Base-by-base conservation (phyloP, 2,329 filamentous ascomycete species). In the Fusarium floridanum region DNA sequence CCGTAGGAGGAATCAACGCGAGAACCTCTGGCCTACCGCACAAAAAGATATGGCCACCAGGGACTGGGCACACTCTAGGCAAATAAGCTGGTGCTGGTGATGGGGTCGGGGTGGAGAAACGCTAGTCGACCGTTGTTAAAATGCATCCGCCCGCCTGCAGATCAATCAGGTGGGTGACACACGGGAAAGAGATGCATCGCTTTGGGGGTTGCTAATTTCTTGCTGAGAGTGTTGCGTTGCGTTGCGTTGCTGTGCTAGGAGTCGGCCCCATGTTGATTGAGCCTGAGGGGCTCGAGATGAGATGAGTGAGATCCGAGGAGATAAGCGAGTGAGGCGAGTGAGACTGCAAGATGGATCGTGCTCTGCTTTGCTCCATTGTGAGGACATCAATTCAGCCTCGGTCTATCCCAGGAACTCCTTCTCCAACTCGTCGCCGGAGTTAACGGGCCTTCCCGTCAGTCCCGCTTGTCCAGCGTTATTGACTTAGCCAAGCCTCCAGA, bases 91-190 rank as follows among this genome's bases (percentile, higher is more conserved):
- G 67, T 60, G 61, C 27, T 29, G 27, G 27, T 29, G 27, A 71
- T 67, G 65, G 64, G 55, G 68, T 61, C 55, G 53, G 50, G 36
- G 77, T 78, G 76, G 77, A 76, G 77, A 74, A 74, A 62, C 36
- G 36, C 69, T 66, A 45, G 63, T 71, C 64, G 66, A 64, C 73
- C 71, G 69, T 78, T 76, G 66, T 67, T 65, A 75, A 66, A 41
- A 78, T 69, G 64, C 71, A 77, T 70, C 69, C 61, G 66, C 61
- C 65, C 68, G 61, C 39, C 64, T 76, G 77, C 77, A 77, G 75
- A 78, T 78, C 69, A 43, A 71, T 67, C 65, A 71, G 66, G 68
- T 74, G 69, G 75, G 72, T 78, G 75, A 50, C 71, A 78, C 76
- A 76, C 59, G 69, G 67, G 68, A 76, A 71, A 62, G 29, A 76